Base-by-base conservation (phyloP, 2,329 filamentous ascomycete species). In the Ceratocystis colombiana region DNA sequence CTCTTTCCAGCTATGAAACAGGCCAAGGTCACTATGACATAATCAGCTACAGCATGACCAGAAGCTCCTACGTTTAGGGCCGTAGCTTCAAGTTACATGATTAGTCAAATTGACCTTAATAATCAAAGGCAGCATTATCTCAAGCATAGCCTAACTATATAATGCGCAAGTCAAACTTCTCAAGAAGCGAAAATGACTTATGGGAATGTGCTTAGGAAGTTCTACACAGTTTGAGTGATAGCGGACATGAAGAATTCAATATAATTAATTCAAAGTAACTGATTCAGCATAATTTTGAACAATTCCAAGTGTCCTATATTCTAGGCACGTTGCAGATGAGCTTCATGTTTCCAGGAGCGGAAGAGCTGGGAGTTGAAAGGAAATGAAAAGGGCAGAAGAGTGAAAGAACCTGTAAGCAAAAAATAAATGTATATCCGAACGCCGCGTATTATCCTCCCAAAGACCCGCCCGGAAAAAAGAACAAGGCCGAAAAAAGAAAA, bases 361-460 rank as follows among this genome's bases (percentile, higher is more conserved):
- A 37, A 64, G 17, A 37, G 15, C 17, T 8, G 25, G 8, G 22
- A 44, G 37, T 15, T 41, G 10, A 15, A 37, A 48, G 20, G 6
- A 25, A 41, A 25, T 17, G 50, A 63, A 30, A 37, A 62, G 22
- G 12, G 28, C 44, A 57, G 28, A 20, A 61, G 64, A 25, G 30
- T 53, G 3, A 57, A 41, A 25, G 41, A 64, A 28, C 33, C 28
- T 22, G 44, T 59, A 65, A 53, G 50, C 30, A 41, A 15, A 41
- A 41, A 41, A 12, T 12, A 41, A 41, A 48, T 62, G 53, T 48
- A 64, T 37, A 28, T 44, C 53, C 8, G 45, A 65, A 65, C 64
- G 53, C 64, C 64, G 44, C 22, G 41, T 61, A 61, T 61, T 61
- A 33, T 41, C 25, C 28, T 28, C 30, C 62, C 17, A 15, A n/a